phyloP scores from a whole-genome alignment of 2,329 filamentous ascomycete species.

The Arthrobotrys sinensis region DNA sequence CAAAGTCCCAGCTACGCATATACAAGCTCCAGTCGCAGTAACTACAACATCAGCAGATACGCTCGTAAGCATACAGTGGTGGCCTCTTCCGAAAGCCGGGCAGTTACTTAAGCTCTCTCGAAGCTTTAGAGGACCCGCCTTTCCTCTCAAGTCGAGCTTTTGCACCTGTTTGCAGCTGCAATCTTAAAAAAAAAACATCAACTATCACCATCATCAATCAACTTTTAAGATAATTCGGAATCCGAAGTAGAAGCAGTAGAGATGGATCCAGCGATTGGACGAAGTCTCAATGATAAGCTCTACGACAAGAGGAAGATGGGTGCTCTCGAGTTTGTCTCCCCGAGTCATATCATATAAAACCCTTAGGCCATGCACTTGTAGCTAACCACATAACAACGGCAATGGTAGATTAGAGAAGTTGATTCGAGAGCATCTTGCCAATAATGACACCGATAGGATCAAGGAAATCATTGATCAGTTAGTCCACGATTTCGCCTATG shows the following conservation, averaged over 20 bases:
- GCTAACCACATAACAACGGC: not conserved
- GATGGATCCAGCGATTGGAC: constrained; percentile 92
- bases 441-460: constrained; percentile 84
- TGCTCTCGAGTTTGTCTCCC: constrained; percentile 84
- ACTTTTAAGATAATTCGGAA: constrained; percentile 26
- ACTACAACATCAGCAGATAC: not conserved
- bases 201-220: constrained; percentile 10
- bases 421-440: constrained; percentile 85
- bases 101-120: constrained; percentile 43
- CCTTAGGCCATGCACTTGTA: not conserved
- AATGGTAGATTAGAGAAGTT: constrained; percentile 83
- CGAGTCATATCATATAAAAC: not conserved
- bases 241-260: constrained; percentile 32
- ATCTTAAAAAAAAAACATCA: constrained; percentile 3
- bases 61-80: constrained; percentile 38
- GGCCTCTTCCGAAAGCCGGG: constrained; percentile 37
- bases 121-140: constrained; percentile 32
- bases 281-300: constrained; percentile 95
- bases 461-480: constrained; percentile 93
- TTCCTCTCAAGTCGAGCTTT: constrained; percentile 41
- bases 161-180: constrained; percentile 16
- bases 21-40: not conserved
- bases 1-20: constrained; percentile 3
- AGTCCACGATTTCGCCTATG: constrained; percentile 97
- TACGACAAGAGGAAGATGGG: constrained; percentile 98